Base-by-base conservation (phyloP, 352 stramenopile genomes). In the Phytophthora tubulina region DNA sequence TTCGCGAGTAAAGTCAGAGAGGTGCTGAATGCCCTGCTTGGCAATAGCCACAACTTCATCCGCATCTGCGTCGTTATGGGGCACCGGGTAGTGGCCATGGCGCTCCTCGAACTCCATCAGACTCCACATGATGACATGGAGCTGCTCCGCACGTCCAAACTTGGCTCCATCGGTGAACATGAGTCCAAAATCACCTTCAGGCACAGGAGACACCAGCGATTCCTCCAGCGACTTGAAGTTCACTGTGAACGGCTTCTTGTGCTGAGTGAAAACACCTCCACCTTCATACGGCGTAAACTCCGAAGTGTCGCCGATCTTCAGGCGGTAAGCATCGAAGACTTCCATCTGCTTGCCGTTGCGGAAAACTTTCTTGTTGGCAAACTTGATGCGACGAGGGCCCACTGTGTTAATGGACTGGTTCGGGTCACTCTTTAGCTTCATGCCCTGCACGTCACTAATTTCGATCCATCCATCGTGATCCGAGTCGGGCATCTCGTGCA, bases 81-180 rank as follows among this genome's bases (percentile, higher is more conserved):
- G 85, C 56, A 76, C 70, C 2, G 89, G 89, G 53, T 92, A 70
- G 44, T 80, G 79, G 14, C 87, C 86, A 33, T 94, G 77, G 21
- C 81, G 85, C 44, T 85, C 76, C 57, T 94, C 84, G 65, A 94
- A 96, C 74, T 96, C 87, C 51, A 94, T 72, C 17, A 96, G 67
- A 69, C 82, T 89, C 89, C 87, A 95, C 67, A 85, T 78, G 7
- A 87, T 85, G 7, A 94, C 62, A 42, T 95, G 89, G 57, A 96
- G 75, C 57, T 96, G 89, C 55, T 96, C 89, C 2, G 89, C 86
- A 17, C 89, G 87, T n/a, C 89, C 88, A 79, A 96, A 92, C 73
- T 96, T 96, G 60, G 89, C 86, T 32, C 89, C 89, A 63, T 96
- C 89, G 14, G 89, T 95, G 49, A 96, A 96, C 85, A 94, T 94